Evolutionary conservation across 352 stramenopile genomes (phyloP).

Genomic region (Aphanomyces euteiches): DNA sequence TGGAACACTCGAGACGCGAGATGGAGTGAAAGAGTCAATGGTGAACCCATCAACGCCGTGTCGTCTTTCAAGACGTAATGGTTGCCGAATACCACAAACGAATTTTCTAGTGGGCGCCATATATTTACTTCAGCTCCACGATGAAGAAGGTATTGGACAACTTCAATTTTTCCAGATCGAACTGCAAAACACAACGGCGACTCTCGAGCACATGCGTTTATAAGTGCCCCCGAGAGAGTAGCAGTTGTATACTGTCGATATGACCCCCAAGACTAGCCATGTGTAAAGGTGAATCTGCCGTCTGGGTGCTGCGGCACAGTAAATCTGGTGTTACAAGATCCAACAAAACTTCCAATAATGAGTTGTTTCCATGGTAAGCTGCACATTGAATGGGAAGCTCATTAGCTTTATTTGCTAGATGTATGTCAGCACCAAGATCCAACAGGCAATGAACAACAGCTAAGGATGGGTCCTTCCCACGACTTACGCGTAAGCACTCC

Average conservation of each 20-base stretch:
- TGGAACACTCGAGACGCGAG: neutral
- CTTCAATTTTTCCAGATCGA: slow-evolving; percentile 17
- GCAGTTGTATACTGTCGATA: slow-evolving; percentile 14
- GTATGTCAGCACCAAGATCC: slow-evolving; percentile 10
- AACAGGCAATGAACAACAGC: slow-evolving; percentile 22
- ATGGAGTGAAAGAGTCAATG: slow-evolving; percentile 14
- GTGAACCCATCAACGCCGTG: slow-evolving; percentile 1
- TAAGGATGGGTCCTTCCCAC: neutral
- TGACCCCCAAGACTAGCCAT: slow-evolving; percentile 27
- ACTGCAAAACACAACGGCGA: slow-evolving; percentile 23
- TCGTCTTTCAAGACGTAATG: neutral
- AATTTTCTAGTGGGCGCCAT: neutral
- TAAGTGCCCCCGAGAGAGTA: slow-evolving; percentile 6
- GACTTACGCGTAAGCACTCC: slow-evolving; percentile 8
- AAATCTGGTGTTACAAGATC: slow-evolving; percentile 8
- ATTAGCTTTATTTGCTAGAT: neutral
- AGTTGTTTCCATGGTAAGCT: slow-evolving; percentile 19
- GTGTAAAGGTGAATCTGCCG: slow-evolving; percentile 20
- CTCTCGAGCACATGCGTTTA: slow-evolving; percentile 21
- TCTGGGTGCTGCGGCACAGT: neutral
- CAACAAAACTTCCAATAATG: slow-evolving; percentile 17
- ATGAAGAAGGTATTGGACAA: slow-evolving; percentile 16
- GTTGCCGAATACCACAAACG: neutral
- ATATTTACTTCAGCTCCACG: slow-evolving; percentile 24
- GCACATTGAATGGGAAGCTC: slow-evolving; percentile 17